Conservation (phyloP, 352 stramenopile genomes). For the Nothophytophthora sp. region DNA sequence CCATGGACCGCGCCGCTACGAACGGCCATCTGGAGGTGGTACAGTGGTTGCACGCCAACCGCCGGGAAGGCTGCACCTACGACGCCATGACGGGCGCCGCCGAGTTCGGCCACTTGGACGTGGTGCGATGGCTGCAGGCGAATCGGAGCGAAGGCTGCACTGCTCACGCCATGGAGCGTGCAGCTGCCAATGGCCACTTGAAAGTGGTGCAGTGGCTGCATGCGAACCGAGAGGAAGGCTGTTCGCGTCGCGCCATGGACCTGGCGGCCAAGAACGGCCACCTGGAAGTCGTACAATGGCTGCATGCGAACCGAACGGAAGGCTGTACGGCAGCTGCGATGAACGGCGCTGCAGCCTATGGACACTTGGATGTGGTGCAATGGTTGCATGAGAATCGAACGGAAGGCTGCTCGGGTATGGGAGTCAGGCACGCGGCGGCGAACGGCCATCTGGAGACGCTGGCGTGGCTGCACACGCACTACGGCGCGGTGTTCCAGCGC, state of each 20-base stretch:
- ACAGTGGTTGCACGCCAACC: constrained; percentile 34
- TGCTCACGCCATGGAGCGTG: constrained; percentile 36
- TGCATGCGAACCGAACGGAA: constrained; percentile 34
- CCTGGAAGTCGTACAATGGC: constrained; percentile 38
- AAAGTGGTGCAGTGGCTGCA: constrained; percentile 45
- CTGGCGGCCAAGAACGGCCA: constrained; percentile 44
- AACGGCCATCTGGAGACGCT: constrained; percentile 48
- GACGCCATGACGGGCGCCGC: constrained; percentile 45
- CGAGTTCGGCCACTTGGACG: constrained; percentile 28
- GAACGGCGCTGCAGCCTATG: constrained; percentile 41
- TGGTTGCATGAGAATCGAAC: constrained; percentile 46
- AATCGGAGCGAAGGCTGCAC: constrained; percentile 36
- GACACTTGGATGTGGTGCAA: constrained; percentile 47
- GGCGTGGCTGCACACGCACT: constrained; percentile 40
- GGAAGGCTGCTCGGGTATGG: constrained; percentile 32
- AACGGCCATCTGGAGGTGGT: constrained; percentile 41
- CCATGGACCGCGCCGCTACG: constrained; percentile 41
- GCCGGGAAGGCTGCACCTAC: constrained; percentile 34
- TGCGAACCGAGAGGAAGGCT: constrained; percentile 33
- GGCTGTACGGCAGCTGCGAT: constrained; percentile 49
- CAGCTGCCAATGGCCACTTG: constrained; percentile 36
- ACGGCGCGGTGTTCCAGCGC: constrained; percentile 20
- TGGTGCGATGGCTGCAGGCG: constrained; percentile 41
- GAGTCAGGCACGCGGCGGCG: constrained; percentile 21
- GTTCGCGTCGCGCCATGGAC: constrained; percentile 35